These are phyloP conservation scores for Basipetospora chlamydospora DNA, from an alignment of 2,329 filamentous ascomycete genomes.

Conservation along the genomic window DNA sequence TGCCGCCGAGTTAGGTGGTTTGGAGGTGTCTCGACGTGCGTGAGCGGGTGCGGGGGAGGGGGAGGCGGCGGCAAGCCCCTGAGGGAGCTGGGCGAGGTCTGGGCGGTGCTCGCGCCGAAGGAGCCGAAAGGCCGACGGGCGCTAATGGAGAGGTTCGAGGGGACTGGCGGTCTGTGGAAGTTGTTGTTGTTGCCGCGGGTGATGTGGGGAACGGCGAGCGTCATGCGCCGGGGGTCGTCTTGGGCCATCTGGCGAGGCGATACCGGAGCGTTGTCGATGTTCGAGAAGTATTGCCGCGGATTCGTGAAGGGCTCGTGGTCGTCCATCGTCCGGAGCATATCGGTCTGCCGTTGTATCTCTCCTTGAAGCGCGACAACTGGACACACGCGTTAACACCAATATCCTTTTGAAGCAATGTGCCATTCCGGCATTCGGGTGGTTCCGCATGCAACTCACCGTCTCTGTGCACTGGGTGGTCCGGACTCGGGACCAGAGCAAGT, in stretches of 20 bases:
- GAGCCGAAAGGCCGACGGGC: conserved; percentile 74
- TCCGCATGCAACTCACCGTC: conserved; percentile 50
- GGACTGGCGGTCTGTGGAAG: conserved; percentile 63
- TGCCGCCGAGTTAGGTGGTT: conserved; percentile 68
- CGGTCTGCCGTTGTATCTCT: conserved; percentile 47
- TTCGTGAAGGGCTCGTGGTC: conserved; percentile 54
- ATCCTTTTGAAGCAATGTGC: background rate
- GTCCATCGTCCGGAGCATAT: conserved; percentile 40
- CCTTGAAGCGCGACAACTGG: conserved; percentile 32
- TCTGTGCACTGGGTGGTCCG: conserved; percentile 61
- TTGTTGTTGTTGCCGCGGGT: conserved; percentile 39
- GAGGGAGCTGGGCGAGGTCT: conserved; percentile 50
- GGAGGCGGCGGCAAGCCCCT: conserved; percentile 45
- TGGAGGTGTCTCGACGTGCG: conserved; percentile 46
- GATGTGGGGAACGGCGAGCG: conserved; percentile 45
- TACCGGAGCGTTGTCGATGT: conserved; percentile 61
- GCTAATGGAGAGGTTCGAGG: conserved; percentile 66
- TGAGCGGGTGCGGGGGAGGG: conserved; percentile 47
- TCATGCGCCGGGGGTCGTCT: conserved; percentile 65
- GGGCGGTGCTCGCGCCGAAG: conserved; percentile 55
- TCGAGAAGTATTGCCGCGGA: conserved; percentile 51
- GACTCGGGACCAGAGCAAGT: conserved; percentile 53
- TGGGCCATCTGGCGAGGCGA: conserved; percentile 79
- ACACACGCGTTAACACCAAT: background rate
- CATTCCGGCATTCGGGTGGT: too few relatives aligned